These are phyloP conservation scores for Saccharomycopsis amapae DNA, from an alignment of 805 yeast species.

Conservation along the genomic window DNA sequence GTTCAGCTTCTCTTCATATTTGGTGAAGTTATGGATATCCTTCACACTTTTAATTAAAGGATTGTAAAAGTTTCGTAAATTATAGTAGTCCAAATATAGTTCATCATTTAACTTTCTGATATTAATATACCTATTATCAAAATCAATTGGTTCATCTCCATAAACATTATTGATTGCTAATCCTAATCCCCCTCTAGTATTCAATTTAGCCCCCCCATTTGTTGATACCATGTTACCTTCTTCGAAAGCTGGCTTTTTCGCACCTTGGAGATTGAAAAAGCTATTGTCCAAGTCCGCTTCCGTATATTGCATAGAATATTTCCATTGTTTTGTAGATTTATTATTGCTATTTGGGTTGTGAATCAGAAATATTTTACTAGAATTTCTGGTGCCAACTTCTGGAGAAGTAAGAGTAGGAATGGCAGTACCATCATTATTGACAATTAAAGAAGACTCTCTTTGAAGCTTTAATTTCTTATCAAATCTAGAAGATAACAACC, in stretches of 20 bases:
- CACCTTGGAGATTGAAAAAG: not conserved
- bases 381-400: no score
- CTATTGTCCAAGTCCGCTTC: not conserved
- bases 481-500: slow-evolving; percentile 7
- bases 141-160: slow-evolving; percentile 1
- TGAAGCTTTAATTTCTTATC: slow-evolving; percentile 15
- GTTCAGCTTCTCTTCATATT: not conserved
- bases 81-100: slow-evolving; percentile 17
- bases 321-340: no score
- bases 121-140: slow-evolving; percentile 4
- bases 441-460: slow-evolving; percentile 6
- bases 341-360: no score
- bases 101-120: slow-evolving; percentile 20
- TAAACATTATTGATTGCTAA: slow-evolving; percentile 3
- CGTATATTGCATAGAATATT: not conserved
- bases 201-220: no score
- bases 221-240: not conserved
- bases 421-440: no score
- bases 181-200: slow-evolving; percentile 3
- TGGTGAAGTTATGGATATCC: slow-evolving; percentile 8
- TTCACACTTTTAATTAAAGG: slow-evolving; percentile 15
- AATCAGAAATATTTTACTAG: no score
- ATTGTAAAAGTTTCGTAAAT: slow-evolving; percentile 16
- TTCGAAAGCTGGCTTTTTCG: slow-evolving; percentile 1
- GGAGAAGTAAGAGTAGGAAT: no score